These are phyloP conservation scores for Diaporthe velutina DNA, from an alignment of 2,329 filamentous ascomycete genomes.

Conservation along the genomic window DNA sequence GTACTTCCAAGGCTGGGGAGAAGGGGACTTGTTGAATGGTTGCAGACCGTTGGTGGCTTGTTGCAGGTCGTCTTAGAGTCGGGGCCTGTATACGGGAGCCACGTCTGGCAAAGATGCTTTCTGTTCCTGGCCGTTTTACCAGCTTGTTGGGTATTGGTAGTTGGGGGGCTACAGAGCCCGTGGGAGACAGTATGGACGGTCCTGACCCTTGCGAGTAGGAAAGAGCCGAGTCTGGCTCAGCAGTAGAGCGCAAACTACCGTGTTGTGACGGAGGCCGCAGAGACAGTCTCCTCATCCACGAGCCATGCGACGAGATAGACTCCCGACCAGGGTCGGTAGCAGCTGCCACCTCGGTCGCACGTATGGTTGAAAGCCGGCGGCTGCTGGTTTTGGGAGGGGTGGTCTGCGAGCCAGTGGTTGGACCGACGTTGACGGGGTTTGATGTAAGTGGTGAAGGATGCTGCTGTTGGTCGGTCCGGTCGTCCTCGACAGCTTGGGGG, in stretches of 20 bases:
- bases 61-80: constrained; percentile 79
- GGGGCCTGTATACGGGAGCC: constrained; percentile 72
- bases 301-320: constrained; percentile 72
- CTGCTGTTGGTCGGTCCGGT: constrained; percentile 42
- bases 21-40: constrained; percentile 69
- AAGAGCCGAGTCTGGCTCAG: constrained; percentile 73
- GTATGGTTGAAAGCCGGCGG: constrained; percentile 59
- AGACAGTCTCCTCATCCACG: constrained; percentile 81
- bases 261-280: constrained; percentile 74
- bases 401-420: constrained; percentile 55
- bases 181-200: constrained; percentile 70
- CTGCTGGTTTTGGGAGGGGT: constrained; percentile 53
- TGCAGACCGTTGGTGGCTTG: constrained; percentile 82
- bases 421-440: constrained; percentile 46
- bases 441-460: constrained; percentile 44
- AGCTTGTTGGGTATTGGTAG: constrained; percentile 77
- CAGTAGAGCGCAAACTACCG: constrained; percentile 73
- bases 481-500: constrained; percentile 48
- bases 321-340: constrained; percentile 63
- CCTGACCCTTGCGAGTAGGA: constrained; percentile 76
- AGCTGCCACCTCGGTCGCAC: constrained; percentile 52
- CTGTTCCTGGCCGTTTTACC: constrained; percentile 73
- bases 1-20: constrained; percentile 40
- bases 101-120: constrained; percentile 53
- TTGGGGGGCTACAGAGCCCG: constrained; percentile 55